Evolutionary conservation across 306 rosid species (phyloP).

Genomic region (Fragaria iinumae): DNA sequence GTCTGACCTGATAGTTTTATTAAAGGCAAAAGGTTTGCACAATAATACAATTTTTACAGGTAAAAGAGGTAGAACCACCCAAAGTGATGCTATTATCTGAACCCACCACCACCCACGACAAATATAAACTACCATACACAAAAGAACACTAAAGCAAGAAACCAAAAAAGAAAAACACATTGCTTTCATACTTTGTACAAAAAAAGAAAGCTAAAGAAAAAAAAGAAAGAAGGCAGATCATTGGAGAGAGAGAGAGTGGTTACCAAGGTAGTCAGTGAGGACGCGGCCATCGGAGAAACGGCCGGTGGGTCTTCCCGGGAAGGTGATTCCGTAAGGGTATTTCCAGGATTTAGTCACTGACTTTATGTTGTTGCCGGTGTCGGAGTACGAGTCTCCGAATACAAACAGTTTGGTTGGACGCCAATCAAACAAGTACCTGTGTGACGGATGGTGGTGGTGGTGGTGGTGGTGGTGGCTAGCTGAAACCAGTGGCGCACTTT

Average conservation of each 20-base stretch:
- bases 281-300: conserved; percentile 60
- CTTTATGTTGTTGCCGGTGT: conserved; percentile 49
- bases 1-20: conserved; percentile 18
- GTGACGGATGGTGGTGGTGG: neutral
- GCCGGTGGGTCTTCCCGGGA: conserved; percentile 58
- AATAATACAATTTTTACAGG: conserved; percentile 35
- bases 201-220: neutral
- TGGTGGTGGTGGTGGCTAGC: conserved; percentile 14
- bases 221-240: neutral
- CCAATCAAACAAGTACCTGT: conserved; percentile 10
- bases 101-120: neutral
- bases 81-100: conserved; percentile 15
- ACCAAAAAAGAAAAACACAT: conserved; percentile 28
- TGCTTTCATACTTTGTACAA: neutral
- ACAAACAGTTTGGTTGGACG: conserved; percentile 43
- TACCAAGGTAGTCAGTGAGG: conserved; percentile 51
- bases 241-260: conserved; percentile 4
- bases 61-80: conserved; percentile 23
- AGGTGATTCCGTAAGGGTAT: conserved; percentile 50
- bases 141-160: conserved; percentile 1
- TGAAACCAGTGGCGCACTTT: conserved; percentile 5
- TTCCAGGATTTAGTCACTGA: conserved; percentile 41
- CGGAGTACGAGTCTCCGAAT: conserved; percentile 52
- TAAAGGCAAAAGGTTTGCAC: conserved; percentile 10
- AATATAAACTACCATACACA: neutral